phyloP scores from a whole-genome alignment of 768 basidiomycete species.

The Leccinum subtestaceum region DNA sequence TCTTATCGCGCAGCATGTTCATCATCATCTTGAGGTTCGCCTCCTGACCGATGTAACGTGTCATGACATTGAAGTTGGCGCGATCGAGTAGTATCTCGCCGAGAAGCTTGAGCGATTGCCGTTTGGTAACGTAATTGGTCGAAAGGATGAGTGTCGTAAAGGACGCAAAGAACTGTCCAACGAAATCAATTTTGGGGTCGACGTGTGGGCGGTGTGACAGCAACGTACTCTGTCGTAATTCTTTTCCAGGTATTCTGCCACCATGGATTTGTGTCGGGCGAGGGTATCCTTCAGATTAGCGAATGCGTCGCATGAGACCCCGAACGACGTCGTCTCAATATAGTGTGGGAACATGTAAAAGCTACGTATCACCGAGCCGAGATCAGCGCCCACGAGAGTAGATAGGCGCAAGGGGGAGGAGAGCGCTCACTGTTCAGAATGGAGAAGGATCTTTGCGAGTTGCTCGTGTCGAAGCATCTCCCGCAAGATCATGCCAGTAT shows the following conservation, averaged over 20 bases:
- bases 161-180: slow-evolving; percentile 84
- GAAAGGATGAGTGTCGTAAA: slow-evolving; percentile 93
- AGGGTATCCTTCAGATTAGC: slow-evolving; percentile 97
- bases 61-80: slow-evolving; percentile 99
- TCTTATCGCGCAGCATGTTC: slow-evolving; percentile 97
- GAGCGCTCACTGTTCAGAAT: slow-evolving; percentile 87
- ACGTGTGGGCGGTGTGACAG: neutral
- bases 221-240: slow-evolving; percentile 87
- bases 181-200: neutral
- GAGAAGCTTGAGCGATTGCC: slow-evolving; percentile 95
- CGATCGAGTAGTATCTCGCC: slow-evolving; percentile 98
- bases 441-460: slow-evolving; percentile 81
- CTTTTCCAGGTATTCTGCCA: slow-evolving; percentile 93
- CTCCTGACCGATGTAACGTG: slow-evolving; percentile 91
- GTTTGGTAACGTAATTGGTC: slow-evolving; percentile 98
- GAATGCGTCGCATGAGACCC: slow-evolving; percentile 97
- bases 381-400: neutral
- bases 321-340: slow-evolving; percentile 97
- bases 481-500: slow-evolving; percentile 96
- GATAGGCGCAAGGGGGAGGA: neutral
- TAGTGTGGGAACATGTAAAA: slow-evolving; percentile 89
- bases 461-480: slow-evolving; percentile 96
- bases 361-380: slow-evolving; percentile 2
- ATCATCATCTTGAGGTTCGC: slow-evolving; percentile 99
- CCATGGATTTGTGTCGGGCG: slow-evolving; percentile 97